Evolutionary conservation across 1,139 yeast species (phyloP), one percentile per base, ranked within the genome.

Genomic region (Suhomyces anneliseae): DNA sequence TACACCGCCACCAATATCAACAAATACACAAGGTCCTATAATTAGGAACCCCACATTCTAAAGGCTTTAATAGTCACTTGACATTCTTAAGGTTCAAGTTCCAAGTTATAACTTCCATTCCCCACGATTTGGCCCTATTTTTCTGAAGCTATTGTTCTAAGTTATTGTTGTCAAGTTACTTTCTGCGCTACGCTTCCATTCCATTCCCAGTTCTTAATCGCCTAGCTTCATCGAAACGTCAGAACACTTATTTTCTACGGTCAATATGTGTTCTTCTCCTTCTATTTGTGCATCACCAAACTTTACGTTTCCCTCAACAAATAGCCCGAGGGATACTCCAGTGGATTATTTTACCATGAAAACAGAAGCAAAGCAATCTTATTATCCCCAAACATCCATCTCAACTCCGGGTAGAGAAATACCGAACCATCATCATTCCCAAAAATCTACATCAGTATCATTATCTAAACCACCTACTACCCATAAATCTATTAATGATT

Each of bases 321-420:
- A 41, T 36, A 44, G 45, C 31, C 47, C 43, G 12, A 40, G 45
- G 44, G 55, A 49, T 10, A 26, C 50, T 8, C 47, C 48, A 14
- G 46, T 41, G 36, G 65, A 60, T 48, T 61, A 61, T 47, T 61
- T 61, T 39, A 54, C 56, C 39, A 42, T 49, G 40, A 48, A 48
- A 12, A 34, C 58, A 15, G 46, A 38, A 8, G 11, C 43, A 29
- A 44, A 41, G 14, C 40, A 44, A 7, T 12, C 42, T n/a, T 42
- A 37, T 10, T 35, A 34, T 26, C 26, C 40, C n/a, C 40, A n/a
- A 40, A 38, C 39, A 29, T 36, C 35, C 8, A 7, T 38, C 11
- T 27, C 41, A n/a, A 31, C 42, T 12, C 37, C 12, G 15, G 42
- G 34, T 27, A 38, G 34, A 31, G 39, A 24, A 35, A 27, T 34